Base-by-base conservation (phyloP, 2,329 filamentous ascomycete species). In the Leptographium radiaticola region DNA sequence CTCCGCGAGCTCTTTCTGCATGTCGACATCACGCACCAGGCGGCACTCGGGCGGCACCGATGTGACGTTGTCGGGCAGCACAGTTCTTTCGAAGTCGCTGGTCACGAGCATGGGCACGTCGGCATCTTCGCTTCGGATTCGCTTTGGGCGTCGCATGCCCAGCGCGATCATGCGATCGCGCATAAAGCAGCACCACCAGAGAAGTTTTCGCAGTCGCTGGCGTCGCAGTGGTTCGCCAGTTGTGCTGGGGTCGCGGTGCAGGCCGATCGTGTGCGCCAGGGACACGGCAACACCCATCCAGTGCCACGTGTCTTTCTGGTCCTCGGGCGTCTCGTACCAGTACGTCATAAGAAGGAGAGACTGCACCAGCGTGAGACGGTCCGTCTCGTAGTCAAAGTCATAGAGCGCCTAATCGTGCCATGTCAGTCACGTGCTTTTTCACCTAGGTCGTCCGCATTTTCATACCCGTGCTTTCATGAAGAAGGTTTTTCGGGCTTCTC, bases 161-260 rank as follows among this genome's bases (percentile, higher is more conserved):
- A 97, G 73, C 2, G 91, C 91, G 58, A 96, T 89, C 44, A 96
- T 76, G 49, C 90, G 86, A 68, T 97, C 91, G 53, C 90, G 84
- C 81, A 95, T 95, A 64, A 95, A 95, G 59, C 88, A 94, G 36
- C 87, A 95, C 91, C 91, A 97, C 91, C 91, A 97, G 61, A 96
- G 93, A 52, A 90, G 79, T 71, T 95, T 95, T 87, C 90, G 95
- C 51, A 96, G 72, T 63, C 83, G 87, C 64, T 89, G 86, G 63
- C 87, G 85, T 52, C 80, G 76, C 4, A 72, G 68, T 42, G 86
- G 78, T 79, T 95, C 88, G 61, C 80, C 83, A 10, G 87, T 89
- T 55, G 83, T 85, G 20, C 55, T 54, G 2, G 89, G 89, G 62
- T 95, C 87, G 58, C 90, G 86, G 68, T 97, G 89, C 18, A 96